phyloP scores from a whole-genome alignment of 2,329 filamentous ascomycete genomes.

The Ophiostoma sp. region DNA sequence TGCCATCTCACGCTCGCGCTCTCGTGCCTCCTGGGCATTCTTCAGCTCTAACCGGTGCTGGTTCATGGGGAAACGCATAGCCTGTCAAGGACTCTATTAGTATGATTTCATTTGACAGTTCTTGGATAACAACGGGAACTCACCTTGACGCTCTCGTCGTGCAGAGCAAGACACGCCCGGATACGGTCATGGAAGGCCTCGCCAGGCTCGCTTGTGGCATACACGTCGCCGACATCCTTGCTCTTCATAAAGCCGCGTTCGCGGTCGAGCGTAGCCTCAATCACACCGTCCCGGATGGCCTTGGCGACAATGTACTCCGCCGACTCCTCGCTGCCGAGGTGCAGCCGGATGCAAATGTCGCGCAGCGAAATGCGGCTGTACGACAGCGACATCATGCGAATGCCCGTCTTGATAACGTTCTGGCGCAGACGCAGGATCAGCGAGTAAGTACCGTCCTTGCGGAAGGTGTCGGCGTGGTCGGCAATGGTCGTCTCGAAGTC shows the following conservation, averaged over 20 bases:
- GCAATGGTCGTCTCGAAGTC: constrained; percentile 88
- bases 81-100: constrained; percentile 52
- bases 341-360: constrained; percentile 94
- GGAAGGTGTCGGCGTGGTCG: constrained; percentile 79
- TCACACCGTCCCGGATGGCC: constrained; percentile 95
- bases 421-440: constrained; percentile 91
- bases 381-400: constrained; percentile 97
- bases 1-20: constrained; percentile 92
- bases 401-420: constrained; percentile 99
- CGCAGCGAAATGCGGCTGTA: constrained; percentile 96
- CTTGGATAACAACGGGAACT: constrained; percentile 30
- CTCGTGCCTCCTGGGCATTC: constrained; percentile 96
- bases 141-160: constrained; percentile 98
- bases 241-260: constrained; percentile 98
- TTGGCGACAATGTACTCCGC: constrained; percentile 99
- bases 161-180: constrained; percentile 81
- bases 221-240: constrained; percentile 93
- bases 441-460: constrained; percentile 91
- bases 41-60: constrained; percentile 96
- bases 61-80: constrained; percentile 99
- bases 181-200: constrained; percentile 99
- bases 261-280: constrained; percentile 90
- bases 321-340: constrained; percentile 92
- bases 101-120: constrained; percentile 31
- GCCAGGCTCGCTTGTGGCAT: constrained; percentile 90